Conservation (phyloP, 1,139 yeast genomes). For the Debaryomyces coudertii region DNA sequence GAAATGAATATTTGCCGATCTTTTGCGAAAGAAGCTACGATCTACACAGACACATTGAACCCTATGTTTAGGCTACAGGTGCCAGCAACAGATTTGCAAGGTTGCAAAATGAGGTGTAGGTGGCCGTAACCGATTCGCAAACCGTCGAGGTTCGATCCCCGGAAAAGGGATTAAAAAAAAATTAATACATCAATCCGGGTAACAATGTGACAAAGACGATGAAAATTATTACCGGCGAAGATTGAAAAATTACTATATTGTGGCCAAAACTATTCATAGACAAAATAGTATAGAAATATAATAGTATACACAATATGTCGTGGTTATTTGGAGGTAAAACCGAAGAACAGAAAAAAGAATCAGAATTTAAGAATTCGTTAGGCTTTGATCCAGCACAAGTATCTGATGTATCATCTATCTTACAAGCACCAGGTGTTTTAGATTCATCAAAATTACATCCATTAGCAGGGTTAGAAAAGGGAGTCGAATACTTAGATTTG, state of each 20-base stretch:
- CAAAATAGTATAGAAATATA: constrained; percentile 1
- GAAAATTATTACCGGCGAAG: constrained; percentile 13
- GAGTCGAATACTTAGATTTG: constrained; percentile 85
- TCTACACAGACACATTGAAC: too few relatives aligned
- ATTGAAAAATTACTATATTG: constrained; percentile 12
- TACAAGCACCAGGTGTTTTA: constrained; percentile 61
- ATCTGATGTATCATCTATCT: constrained; percentile 63
- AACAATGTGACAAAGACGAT: constrained; percentile 6
- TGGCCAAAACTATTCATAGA: constrained; percentile 6
- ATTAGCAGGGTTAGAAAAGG: constrained; percentile 87
- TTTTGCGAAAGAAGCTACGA: too few relatives aligned
- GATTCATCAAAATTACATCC: constrained; percentile 86
- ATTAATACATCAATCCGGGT: constrained; percentile 8
- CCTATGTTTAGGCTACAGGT: not conserved
- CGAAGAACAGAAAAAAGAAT: constrained; percentile 28
- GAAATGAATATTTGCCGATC: too few relatives aligned
- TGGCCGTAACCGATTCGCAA: not conserved
- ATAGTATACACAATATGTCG: constrained; percentile 45
- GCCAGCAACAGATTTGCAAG: not conserved
- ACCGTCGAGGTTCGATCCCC: constrained; percentile 8
- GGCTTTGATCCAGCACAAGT: constrained; percentile 74
- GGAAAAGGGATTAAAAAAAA: constrained; percentile 1
- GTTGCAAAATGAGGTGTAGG: not conserved
- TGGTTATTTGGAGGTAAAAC: constrained; percentile 65
- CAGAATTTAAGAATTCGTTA: constrained; percentile 41